A percentile compares a stretch with the other conserved stretches of the same genome.
Evolutionary conservation across 371 early-diverging fungal species (phyloP).

Genomic region (Blakeslea trispora): DNA sequence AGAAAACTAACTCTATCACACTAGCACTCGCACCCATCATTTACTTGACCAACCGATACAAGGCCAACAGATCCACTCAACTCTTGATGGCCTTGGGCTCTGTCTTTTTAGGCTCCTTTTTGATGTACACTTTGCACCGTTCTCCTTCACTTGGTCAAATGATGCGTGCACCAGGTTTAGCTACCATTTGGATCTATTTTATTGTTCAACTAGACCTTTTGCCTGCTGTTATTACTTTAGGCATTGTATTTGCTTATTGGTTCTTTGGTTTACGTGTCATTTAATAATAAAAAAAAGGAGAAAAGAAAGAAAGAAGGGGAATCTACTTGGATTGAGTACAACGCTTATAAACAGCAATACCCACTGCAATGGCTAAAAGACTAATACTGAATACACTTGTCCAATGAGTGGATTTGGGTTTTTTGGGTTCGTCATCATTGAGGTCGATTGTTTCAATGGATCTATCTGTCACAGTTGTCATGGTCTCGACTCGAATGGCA

Average conservation of each 20-base stretch:
- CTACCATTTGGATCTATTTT: constrained; percentile 62
- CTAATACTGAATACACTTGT: constrained; percentile 4
- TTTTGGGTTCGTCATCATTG: not conserved
- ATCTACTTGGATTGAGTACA: constrained; percentile 5
- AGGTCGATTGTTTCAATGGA: not conserved
- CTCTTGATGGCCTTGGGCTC: constrained; percentile 48
- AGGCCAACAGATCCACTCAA: constrained; percentile 40
- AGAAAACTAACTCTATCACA: not conserved
- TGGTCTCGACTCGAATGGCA: not conserved
- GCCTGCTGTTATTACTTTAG: constrained; percentile 53
- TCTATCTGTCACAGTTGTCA: not conserved
- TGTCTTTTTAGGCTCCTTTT: constrained; percentile 47
- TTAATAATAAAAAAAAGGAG: not conserved
- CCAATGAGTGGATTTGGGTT: constrained; percentile 4
- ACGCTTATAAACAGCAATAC: constrained; percentile 21
- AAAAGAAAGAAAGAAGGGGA: not conserved
- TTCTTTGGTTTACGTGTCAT: constrained; percentile 42
- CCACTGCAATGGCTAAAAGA: constrained; percentile 24
- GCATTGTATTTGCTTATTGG: constrained; percentile 53
- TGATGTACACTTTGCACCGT: constrained; percentile 55
- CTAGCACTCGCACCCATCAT: constrained; percentile 56
- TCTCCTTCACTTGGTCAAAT: constrained; percentile 67
- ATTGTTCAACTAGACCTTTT: constrained; percentile 58
- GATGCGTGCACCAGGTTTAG: constrained; percentile 63
- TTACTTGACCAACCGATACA: constrained; percentile 58